Evolutionary conservation across 176 grass and related monocot genomes (phyloP).

Genomic region (Aegilops tauschii): DNA sequence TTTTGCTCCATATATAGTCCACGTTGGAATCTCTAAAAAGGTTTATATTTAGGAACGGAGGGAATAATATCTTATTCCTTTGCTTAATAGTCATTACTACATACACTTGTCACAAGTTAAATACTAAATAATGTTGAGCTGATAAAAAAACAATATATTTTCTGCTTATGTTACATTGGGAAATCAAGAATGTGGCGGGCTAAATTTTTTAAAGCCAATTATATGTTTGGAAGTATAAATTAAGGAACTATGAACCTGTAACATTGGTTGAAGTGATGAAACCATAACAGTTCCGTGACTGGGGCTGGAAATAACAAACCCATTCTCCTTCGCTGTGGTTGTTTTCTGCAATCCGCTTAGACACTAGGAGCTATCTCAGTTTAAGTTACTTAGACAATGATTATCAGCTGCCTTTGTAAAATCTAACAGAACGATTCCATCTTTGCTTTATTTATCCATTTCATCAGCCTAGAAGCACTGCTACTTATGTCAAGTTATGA

Average conservation of each 20-base stretch:
- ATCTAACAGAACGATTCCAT: not conserved
- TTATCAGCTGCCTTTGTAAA: slow-evolving; percentile 3
- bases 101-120: not conserved
- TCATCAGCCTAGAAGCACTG: not conserved
- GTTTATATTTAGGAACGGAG: no score
- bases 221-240: not conserved
- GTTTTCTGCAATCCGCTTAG: slow-evolving; percentile 10
- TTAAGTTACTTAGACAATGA: slow-evolving; percentile 7
- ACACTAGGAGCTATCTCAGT: slow-evolving; percentile 10
- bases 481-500: slow-evolving; percentile 15
- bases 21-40: no score
- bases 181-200: not conserved
- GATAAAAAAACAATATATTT: not conserved
- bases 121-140: not conserved
- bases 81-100: not conserved
- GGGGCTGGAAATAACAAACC: not conserved
- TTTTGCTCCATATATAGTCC: no score
- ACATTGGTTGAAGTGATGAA: not conserved
- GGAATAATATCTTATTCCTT: not conserved
- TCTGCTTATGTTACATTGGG: not conserved
- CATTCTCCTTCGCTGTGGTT: not conserved
- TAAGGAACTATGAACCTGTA: not conserved
- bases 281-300: not conserved
- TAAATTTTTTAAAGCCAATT: slow-evolving; percentile 2
- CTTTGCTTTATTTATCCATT: slow-evolving; percentile 3